Conservation (phyloP, 2,329 filamentous ascomycete species). For the Aspergillus sergii region DNA sequence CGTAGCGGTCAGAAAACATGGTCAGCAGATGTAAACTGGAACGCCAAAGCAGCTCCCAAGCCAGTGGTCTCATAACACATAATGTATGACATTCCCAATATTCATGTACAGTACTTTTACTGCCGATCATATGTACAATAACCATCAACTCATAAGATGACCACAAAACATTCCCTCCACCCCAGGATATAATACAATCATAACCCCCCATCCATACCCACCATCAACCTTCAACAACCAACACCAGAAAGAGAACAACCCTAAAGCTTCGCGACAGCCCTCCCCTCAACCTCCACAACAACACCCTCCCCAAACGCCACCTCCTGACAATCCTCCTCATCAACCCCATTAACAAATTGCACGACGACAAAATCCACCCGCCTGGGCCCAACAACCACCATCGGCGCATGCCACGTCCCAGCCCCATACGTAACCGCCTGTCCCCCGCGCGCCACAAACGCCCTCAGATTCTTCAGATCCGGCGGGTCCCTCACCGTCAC, state of each 20-base stretch:
- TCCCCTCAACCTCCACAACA: constrained; percentile 32
- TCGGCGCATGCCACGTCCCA: constrained; percentile 95
- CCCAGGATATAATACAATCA: neutral
- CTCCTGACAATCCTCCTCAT: constrained; percentile 85
- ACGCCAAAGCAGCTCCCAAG: neutral
- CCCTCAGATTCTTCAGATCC: constrained; percentile 69
- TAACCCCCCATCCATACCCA: neutral
- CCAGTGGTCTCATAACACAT: neutral
- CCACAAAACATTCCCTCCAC: neutral
- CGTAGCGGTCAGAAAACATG: neutral
- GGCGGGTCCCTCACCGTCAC: constrained; percentile 59
- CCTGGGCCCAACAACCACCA: constrained; percentile 76
- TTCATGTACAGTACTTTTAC: neutral
- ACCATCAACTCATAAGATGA: neutral
- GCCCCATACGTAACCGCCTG: constrained; percentile 91
- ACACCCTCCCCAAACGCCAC: constrained; percentile 53
- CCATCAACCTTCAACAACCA: too few species aligned
- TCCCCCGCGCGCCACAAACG: constrained; percentile 74
- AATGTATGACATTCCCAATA: neutral
- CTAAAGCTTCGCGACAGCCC: neutral
- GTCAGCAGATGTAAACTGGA: neutral
- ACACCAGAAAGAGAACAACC: neutral
- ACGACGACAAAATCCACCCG: constrained; percentile 84
- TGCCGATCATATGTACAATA: neutral
- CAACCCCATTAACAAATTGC: constrained; percentile 84